Conservation (phyloP, 495 filamentous ascomycete genomes). For the Penicillium malachiteum region DNA sequence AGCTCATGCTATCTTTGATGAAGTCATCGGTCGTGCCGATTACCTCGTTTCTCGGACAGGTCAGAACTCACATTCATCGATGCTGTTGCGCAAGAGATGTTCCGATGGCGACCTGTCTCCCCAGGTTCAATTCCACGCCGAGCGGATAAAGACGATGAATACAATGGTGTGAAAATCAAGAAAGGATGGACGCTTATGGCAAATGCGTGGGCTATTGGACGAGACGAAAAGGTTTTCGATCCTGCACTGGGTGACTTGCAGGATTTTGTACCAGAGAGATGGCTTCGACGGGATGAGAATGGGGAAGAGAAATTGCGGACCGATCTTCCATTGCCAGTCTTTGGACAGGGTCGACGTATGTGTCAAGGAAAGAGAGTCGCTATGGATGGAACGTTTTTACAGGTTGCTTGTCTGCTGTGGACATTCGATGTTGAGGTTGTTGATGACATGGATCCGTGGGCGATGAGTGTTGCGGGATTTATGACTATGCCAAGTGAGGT, state of each 20-base stretch:
- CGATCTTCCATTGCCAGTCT: slow-evolving; percentile 31
- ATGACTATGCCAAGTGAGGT: slow-evolving; percentile 27
- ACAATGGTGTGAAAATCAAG: slow-evolving; percentile 48
- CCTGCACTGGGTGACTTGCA: slow-evolving; percentile 15
- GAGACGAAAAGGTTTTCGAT: slow-evolving; percentile 25
- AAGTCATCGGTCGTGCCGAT: slow-evolving; percentile 29
- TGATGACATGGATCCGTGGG: slow-evolving; percentile 27
- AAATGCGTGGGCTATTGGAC: slow-evolving; percentile 49
- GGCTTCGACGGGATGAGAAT: slow-evolving; percentile 12
- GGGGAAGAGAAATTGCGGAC: slow-evolving; percentile 14
- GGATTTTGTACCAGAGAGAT: slow-evolving; percentile 29
- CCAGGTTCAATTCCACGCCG: slow-evolving; percentile 48
- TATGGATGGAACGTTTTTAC: slow-evolving; percentile 28
- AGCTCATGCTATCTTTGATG: slow-evolving; percentile 34
- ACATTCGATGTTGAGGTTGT: slow-evolving; percentile 27
- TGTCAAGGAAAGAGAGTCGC: slow-evolving; percentile 33
- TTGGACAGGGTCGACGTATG: slow-evolving; percentile 30
- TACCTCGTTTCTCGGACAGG: slow-evolving; percentile 30
- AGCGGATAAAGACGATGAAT: slow-evolving; percentile 49
- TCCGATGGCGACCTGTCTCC: slow-evolving; percentile 37
- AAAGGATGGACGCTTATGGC: slow-evolving; percentile 53
- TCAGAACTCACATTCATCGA: slow-evolving; percentile 29
- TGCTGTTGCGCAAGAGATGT: slow-evolving; percentile 31
- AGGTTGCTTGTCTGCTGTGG: slow-evolving; percentile 29
- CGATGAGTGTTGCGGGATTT: slow-evolving; percentile 29